Evolutionary conservation across 257 asterid genomes (phyloP).

Genomic region (Solanum habrochaites): DNA sequence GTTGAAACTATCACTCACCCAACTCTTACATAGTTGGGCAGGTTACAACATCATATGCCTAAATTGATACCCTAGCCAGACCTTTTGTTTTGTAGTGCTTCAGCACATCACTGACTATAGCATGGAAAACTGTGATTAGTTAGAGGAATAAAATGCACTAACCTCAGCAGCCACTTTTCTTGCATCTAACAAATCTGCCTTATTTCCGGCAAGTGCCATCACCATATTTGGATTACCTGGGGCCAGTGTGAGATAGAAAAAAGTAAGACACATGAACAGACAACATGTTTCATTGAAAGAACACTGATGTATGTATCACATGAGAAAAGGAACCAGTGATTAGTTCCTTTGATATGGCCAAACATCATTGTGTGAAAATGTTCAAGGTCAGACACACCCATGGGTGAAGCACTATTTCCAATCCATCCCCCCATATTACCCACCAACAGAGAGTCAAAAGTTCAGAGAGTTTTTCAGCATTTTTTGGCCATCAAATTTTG

Average conservation of each 20-base stretch:
- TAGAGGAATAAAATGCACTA: conserved; percentile 6
- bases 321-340: neutral
- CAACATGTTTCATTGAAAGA: neutral
- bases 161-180: conserved; percentile 65
- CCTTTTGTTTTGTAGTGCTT: neutral
- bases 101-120: neutral
- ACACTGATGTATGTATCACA: neutral
- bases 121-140: neutral
- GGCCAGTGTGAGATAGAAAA: neutral
- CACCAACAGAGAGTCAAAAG: neutral
- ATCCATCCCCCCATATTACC: neutral
- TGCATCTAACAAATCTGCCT: conserved; percentile 62
- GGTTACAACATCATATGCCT: neutral
- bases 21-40: neutral
- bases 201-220: conserved; percentile 82
- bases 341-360: neutral
- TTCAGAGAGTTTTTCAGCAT: neutral
- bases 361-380: neutral
- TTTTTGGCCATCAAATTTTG: neutral
- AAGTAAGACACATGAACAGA: neutral
- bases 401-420: neutral
- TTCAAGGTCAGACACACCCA: neutral
- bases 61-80: neutral
- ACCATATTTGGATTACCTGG: conserved; percentile 71
- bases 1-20: neutral